Percentiles rank a stretch among this genome's conserved stretches.
These are phyloP conservation scores for Neopestalotiopsis sp. DNA, from an alignment of 2,329 filamentous ascomycete genomes.

Conservation along the genomic window DNA sequence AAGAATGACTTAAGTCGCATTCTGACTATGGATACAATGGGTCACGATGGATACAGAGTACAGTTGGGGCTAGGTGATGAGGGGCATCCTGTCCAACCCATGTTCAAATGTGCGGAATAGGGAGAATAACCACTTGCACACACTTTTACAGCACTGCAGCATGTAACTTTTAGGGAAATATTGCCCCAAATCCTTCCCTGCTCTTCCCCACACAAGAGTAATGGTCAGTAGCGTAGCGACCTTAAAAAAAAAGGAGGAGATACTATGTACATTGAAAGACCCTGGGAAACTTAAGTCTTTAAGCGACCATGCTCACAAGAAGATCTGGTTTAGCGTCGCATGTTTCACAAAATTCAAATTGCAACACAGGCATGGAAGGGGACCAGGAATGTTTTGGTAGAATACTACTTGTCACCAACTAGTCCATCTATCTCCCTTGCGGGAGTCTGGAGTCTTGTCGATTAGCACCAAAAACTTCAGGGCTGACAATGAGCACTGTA, in stretches of 20 bases:
- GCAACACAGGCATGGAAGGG: neutral
- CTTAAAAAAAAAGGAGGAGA: no score
- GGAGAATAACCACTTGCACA: no score
- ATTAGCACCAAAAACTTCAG: neutral
- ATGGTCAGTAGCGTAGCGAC: neutral
- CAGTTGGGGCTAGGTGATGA: neutral
- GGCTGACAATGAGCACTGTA: neutral
- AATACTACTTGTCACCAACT: neutral
- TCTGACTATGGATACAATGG: neutral
- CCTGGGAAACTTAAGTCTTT: neutral
- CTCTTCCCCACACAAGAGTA: neutral
- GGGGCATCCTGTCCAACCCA: neutral
- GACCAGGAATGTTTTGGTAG: neutral
- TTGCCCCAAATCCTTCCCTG: neutral
- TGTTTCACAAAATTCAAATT: conserved; percentile 3
- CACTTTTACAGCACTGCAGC: no score
- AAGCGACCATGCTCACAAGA: neutral
- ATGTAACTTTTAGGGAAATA: conserved; percentile 1
- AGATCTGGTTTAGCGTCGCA: neutral
- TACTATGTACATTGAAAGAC: neutral
- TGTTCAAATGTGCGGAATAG: neutral
- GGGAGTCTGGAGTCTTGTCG: no score
- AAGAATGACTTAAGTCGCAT: neutral
- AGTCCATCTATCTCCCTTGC: neutral
- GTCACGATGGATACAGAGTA: neutral